Conservation (phyloP, 306 rosid species). For the Cicer judaicum region DNA sequence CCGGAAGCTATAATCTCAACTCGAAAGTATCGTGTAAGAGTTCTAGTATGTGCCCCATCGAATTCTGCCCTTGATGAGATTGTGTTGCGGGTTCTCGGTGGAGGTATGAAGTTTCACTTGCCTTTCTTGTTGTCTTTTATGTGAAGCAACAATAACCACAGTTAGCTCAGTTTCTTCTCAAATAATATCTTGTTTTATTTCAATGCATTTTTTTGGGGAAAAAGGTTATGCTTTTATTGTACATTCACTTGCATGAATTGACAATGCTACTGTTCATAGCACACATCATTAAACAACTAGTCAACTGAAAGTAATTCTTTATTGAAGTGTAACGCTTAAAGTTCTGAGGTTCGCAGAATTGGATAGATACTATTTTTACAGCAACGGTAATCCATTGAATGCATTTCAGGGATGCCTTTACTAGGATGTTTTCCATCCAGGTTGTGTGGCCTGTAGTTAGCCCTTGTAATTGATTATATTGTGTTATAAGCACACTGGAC, state of each 20-base stretch:
- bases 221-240: constrained; percentile 28
- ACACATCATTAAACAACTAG: constrained; percentile 18
- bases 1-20: constrained; percentile 84
- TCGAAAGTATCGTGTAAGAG: constrained; percentile 88
- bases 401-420: constrained; percentile 14
- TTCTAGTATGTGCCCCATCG: constrained; percentile 93
- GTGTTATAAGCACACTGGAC: constrained; percentile 30
- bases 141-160: constrained; percentile 28
- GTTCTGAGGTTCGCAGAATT: constrained; percentile 22
- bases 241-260: constrained; percentile 19
- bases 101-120: constrained; percentile 59
- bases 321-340: constrained; percentile 16
- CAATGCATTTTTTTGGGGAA: constrained; percentile 14
- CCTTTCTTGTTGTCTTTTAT: constrained; percentile 28
- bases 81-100: constrained; percentile 82
- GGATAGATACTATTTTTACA: not conserved
- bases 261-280: constrained; percentile 24
- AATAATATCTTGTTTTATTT: constrained; percentile 10
- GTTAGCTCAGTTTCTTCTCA: constrained; percentile 20
- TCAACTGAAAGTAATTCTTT: constrained; percentile 36
- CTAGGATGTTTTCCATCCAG: constrained; percentile 16
- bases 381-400: not conserved
- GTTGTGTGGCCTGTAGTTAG: constrained; percentile 24
- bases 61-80: constrained; percentile 98
- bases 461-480: constrained; percentile 9